phyloP scores from a whole-genome alignment of 108 stramenopile species.

The Fragilaria crotonensis region DNA sequence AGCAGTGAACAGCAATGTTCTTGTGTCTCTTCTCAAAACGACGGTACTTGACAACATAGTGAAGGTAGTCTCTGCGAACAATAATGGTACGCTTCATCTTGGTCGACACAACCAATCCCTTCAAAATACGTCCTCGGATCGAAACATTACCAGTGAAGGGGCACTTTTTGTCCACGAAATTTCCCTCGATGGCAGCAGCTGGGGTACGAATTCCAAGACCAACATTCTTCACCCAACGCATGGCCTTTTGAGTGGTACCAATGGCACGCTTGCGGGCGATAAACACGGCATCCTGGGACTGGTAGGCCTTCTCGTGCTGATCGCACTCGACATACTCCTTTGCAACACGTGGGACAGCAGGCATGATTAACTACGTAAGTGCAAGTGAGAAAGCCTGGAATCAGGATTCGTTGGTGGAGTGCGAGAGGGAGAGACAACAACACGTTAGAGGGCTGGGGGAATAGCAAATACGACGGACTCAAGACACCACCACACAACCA shows the following conservation, averaged over 20 bases:
- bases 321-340: conserved; percentile 85
- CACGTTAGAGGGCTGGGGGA: too few relatives aligned
- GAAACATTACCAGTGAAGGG: conserved; percentile 99
- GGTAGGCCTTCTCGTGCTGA: conserved; percentile 99
- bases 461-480: too few relatives aligned
- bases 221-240: conserved; percentile 93
- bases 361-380: too few relatives aligned
- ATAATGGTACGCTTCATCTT: conserved; percentile 99
- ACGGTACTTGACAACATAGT: conserved; percentile 98
- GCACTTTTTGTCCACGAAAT: conserved; percentile 99
- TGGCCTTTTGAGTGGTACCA: conserved; percentile 73
- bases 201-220: conserved; percentile 99
- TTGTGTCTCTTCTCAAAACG: conserved; percentile 99
- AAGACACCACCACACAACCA: too few relatives aligned
- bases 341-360: conserved; percentile 40
- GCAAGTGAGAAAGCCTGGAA: too few relatives aligned
- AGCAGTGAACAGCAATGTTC: conserved; percentile 98
- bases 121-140: conserved; percentile 96
- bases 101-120: conserved; percentile 97
- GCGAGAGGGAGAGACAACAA: too few relatives aligned
- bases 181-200: conserved; percentile 89
- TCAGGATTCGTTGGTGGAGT: too few relatives aligned
- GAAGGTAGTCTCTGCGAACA: conserved; percentile 99
- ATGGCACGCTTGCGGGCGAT: conserved; percentile 91
- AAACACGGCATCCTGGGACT: conserved; percentile 99